Base-by-base conservation (phyloP, 2,329 filamentous ascomycete genomes). In the Graphiopsis chlorocephala region DNA sequence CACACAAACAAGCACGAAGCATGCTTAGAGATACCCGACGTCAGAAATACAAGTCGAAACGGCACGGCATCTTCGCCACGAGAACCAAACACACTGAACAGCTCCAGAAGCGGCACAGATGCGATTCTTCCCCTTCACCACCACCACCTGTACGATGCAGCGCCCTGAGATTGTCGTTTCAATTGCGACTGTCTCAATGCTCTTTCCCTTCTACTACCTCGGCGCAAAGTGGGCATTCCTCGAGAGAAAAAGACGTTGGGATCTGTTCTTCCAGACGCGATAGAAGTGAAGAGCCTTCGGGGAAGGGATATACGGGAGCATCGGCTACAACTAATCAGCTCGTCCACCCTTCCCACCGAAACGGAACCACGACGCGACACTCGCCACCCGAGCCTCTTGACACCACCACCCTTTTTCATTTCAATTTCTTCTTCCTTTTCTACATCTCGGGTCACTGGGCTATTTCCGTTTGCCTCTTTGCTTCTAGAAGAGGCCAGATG, bases 131-230 rank as follows among this genome's bases (percentile, higher is more conserved):
- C 29, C 20, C 25, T 33, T 47, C 47, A 47, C 38, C 29, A 56
- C 52, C 50, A 52, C 23, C 29, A 64, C 42, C 29, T 64, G 55
- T 64, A 64, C 62, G 62, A 59, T 64, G 62, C 55, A 45, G 62
- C 55, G 62, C 31, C 20, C 12, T 58, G 42, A 58, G 25, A 55
- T 26, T 12, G 28, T 28, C 25, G 25, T 31, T 45, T 31, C 14
- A n/a, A 25, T 15, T 23, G 33, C 42, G 20, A 50, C 11, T 28
- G n/a, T 50, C 58, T 61, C 58, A n/a, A 45, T 45, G 42, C 58
- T 42, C 23, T 62, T 55, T 55, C 25, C 23, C 28, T 55, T 61
- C 59, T 61, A 35, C 60, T 55, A 56, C 53, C 35, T 45, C 38
- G 55, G 55, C 60, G 45, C 20, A 50, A 50, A 61, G 58, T 45